phyloP scores from a whole-genome alignment of 306 rosid genomes.

The Macrotyloma uniflorum region DNA sequence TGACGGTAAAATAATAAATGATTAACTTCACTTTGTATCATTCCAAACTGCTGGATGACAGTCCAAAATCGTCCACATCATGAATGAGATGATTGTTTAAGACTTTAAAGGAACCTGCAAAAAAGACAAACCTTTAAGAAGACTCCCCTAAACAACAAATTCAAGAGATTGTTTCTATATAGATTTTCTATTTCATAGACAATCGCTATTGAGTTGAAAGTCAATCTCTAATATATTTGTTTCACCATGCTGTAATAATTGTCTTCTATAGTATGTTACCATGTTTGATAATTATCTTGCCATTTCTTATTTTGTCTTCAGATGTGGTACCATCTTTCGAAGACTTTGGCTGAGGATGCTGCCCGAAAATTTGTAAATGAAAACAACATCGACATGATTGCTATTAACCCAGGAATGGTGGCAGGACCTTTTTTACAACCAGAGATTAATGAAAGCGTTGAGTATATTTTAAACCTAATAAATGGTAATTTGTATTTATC shows the following conservation, averaged over 20 bases:
- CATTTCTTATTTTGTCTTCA: background rate
- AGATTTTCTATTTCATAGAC: too few relatives aligned
- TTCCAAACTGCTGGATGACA: too few relatives aligned
- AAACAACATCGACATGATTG: background rate
- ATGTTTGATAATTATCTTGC: background rate
- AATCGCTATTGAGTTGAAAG: background rate
- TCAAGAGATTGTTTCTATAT: too few relatives aligned
- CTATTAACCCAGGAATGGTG: background rate
- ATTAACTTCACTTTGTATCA: too few relatives aligned
- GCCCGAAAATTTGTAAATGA: background rate
- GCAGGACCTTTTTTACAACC: background rate
- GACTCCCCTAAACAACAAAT: too few relatives aligned
- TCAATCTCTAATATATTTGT: background rate
- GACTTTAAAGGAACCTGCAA: too few relatives aligned
- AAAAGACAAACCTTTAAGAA: too few relatives aligned
- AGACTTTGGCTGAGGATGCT: background rate
- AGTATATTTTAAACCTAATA: background rate
- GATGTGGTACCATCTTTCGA: background rate
- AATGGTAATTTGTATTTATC: background rate
- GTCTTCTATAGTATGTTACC: background rate
- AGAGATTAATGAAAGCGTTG: background rate
- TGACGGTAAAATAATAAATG: too few relatives aligned
- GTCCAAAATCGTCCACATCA: too few relatives aligned
- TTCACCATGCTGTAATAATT: background rate
- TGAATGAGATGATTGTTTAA: too few relatives aligned